Conservation (phyloP, 106 monocot species). For the Dendrobium catenatum region DNA sequence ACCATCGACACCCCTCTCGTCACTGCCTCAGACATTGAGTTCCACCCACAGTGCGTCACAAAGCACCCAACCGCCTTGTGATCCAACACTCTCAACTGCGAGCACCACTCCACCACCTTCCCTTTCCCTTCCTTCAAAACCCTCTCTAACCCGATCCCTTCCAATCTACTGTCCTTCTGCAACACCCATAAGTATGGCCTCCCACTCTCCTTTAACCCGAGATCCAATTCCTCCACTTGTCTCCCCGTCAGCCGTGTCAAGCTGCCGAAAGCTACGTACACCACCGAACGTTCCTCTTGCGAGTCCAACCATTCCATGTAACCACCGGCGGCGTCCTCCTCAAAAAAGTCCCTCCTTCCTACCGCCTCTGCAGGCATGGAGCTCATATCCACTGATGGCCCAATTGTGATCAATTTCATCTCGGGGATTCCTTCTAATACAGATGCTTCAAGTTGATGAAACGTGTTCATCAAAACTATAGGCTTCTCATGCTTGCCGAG, state of each 20-base stretch:
- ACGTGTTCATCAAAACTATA: neutral
- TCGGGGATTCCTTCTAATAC: neutral
- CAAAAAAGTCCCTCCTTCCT: neutral
- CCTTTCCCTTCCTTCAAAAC: neutral
- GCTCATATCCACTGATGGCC: neutral
- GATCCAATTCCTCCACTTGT: neutral
- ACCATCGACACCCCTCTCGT: constrained; percentile 8
- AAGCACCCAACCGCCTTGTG: constrained; percentile 28
- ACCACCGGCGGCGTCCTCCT: neutral
- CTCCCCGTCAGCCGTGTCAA: neutral
- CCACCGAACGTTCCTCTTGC: neutral
- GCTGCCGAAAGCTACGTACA: neutral
- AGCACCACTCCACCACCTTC: constrained; percentile 27
- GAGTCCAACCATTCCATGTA: constrained; percentile 1
- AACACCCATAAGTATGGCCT: constrained; percentile 23
- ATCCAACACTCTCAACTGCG: constrained; percentile 17
- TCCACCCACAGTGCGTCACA: constrained; percentile 32
- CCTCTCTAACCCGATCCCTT: neutral
- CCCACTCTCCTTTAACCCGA: constrained; percentile 16
- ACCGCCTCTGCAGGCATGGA: neutral
- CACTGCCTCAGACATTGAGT: constrained; percentile 11
- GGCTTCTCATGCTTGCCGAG: neutral
- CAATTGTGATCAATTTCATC: neutral
- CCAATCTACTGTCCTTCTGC: constrained; percentile 12
- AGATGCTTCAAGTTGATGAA: neutral